A percentile compares a stretch with the other conserved stretches of the same genome.
Evolutionary conservation across 371 early-diverging fungal genomes (phyloP).

Genomic region (Rhizopus microsporus): DNA sequence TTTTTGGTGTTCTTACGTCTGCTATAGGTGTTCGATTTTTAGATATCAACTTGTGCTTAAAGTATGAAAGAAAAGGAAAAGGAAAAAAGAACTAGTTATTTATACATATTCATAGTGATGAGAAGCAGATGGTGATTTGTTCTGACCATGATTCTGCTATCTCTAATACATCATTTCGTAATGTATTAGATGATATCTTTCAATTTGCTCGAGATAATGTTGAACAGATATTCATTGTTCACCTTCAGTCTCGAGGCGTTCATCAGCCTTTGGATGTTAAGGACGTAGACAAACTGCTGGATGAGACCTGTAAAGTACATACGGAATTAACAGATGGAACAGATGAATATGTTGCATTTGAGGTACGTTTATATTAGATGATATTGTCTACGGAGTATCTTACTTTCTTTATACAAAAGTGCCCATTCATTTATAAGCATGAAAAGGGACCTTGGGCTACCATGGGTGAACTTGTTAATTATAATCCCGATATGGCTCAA

Average conservation of each 20-base stretch:
- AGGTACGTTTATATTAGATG: conserved; percentile 21
- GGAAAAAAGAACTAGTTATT: not conserved
- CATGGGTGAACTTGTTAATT: conserved; percentile 41
- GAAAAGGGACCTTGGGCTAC: conserved; percentile 27
- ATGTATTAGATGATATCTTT: conserved; percentile 28
- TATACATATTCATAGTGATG: conserved; percentile 3
- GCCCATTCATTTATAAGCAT: conserved; percentile 39
- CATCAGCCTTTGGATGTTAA: conserved; percentile 11
- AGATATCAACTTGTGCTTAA: conserved; percentile 22
- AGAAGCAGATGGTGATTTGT: conserved; percentile 7
- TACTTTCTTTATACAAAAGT: conserved; percentile 16
- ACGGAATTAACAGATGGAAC: conserved; percentile 35
- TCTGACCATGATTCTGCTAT: conserved; percentile 11
- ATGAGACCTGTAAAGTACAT: conserved; percentile 36
- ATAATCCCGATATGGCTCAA: conserved; percentile 46
- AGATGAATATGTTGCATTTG: conserved; percentile 23
- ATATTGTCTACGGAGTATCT: not conserved
- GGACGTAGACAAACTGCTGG: conserved; percentile 31
- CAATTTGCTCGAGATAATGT: conserved; percentile 21
- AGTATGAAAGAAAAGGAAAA: conserved; percentile 7
- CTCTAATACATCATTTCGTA: conserved; percentile 14
- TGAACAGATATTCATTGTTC: conserved; percentile 34
- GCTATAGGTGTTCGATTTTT: conserved; percentile 23
- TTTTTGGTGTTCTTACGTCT: not conserved
- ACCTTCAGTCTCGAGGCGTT: conserved; percentile 18